Conservation (phyloP, 495 filamentous ascomycete genomes). For the Recurvomyces mirabilis region DNA sequence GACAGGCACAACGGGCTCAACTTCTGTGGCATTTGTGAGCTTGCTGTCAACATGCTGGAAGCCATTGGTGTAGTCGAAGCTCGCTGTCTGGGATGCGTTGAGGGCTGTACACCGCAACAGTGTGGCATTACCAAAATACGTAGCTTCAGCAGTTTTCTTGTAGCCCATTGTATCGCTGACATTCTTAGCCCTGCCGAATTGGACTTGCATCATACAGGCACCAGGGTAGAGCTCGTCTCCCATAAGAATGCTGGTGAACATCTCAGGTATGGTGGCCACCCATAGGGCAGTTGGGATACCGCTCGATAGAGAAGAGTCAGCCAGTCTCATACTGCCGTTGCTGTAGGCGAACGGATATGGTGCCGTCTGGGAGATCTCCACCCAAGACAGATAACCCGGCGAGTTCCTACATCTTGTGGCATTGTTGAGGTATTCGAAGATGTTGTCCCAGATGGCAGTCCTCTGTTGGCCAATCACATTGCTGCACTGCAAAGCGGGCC, state of each 20-base stretch:
- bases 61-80: conserved; percentile 3
- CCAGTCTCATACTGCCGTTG: not conserved
- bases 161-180: not conserved
- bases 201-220: not conserved
- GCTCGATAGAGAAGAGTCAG: not conserved
- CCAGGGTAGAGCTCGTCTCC: no score
- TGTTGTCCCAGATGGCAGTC: not conserved
- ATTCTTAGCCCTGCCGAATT: not conserved
- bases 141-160: no score
- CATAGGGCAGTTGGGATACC: not conserved
- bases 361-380: not conserved
- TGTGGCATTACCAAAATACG: conserved; percentile 1
- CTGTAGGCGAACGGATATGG: not conserved
- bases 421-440: not conserved
- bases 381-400: not conserved
- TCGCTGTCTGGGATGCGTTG: not conserved
- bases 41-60: no score
- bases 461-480: not conserved
- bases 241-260: not conserved
- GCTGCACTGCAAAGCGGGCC: not conserved
- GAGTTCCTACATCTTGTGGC: not conserved
- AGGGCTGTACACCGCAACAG: not conserved
- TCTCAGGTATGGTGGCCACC: not conserved
- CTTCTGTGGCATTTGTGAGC: no score
- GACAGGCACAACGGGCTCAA: no score